A percentile compares a stretch with the other conserved stretches of the same genome.
Evolutionary conservation across 2,329 filamentous ascomycete species (phyloP).

Genomic region (Geoglossum cookeanum): DNA sequence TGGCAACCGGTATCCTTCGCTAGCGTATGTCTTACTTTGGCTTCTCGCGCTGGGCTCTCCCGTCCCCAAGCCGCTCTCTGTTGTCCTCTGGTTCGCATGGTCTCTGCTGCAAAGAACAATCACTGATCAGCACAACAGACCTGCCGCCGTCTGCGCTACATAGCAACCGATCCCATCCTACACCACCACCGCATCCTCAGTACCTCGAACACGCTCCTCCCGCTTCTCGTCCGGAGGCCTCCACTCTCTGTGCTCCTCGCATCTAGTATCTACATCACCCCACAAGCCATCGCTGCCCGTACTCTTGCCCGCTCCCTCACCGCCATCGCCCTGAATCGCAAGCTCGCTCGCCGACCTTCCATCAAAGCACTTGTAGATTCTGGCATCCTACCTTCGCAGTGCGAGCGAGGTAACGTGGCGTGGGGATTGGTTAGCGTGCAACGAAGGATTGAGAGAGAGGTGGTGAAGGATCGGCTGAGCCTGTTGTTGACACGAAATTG

Average conservation of each 20-base stretch:
- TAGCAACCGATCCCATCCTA: slow-evolving; percentile 6
- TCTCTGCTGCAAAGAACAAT: not conserved
- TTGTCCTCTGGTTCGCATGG: not conserved
- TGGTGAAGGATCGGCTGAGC: slow-evolving; percentile 5
- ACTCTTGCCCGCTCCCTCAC: not conserved
- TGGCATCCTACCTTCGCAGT: slow-evolving; percentile 4
- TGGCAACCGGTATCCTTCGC: not conserved
- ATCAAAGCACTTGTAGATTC: not conserved
- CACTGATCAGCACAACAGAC: slow-evolving; percentile 2
- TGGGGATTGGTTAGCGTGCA: slow-evolving; percentile 1
- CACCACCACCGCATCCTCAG: slow-evolving; percentile 6
- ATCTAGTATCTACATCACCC: slow-evolving; percentile 4
- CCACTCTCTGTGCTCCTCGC: slow-evolving; percentile 5
- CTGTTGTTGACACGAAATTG: not conserved
- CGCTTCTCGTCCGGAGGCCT: slow-evolving; percentile 2
- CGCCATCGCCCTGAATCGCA: slow-evolving; percentile 3
- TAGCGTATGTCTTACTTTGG: not conserved
- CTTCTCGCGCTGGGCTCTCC: not conserved
- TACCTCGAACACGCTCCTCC: slow-evolving; percentile 4
- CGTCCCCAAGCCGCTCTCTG: no score
- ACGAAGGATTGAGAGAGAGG: slow-evolving; percentile 4
- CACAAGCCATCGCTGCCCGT: slow-evolving; percentile 3
- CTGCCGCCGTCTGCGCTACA: slow-evolving; percentile 4
- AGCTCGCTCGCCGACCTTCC: slow-evolving; percentile 3
- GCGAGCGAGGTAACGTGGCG: not conserved